Evolutionary conservation across 2,329 filamentous ascomycete genomes (phyloP).

Genomic region (Cercospora beticola): DNA sequence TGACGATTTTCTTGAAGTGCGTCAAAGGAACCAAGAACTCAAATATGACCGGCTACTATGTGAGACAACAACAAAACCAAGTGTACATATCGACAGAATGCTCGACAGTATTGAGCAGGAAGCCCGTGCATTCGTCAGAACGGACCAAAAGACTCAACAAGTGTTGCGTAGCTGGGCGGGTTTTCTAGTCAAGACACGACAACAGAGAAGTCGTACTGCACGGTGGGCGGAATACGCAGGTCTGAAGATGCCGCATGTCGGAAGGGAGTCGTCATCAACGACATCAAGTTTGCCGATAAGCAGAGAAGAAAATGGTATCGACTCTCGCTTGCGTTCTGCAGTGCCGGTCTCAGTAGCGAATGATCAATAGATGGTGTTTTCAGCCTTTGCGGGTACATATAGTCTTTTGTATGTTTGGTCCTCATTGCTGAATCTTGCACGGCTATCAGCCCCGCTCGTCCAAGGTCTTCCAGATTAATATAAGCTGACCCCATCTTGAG

Average conservation of each 20-base stretch:
- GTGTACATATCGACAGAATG: neutral
- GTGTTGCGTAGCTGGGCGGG: neutral
- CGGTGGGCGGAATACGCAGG: neutral
- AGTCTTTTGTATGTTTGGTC: too few relatives aligned
- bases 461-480: too few relatives aligned
- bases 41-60: neutral
- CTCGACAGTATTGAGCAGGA: neutral
- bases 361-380: too few relatives aligned
- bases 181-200: neutral
- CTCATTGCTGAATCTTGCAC: too few relatives aligned
- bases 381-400: too few relatives aligned
- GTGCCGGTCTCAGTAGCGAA: too few relatives aligned
- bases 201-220: neutral
- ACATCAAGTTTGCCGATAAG: too few relatives aligned
- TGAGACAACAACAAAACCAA: neutral
- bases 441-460: too few relatives aligned
- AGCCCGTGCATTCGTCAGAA: neutral
- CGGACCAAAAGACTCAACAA: neutral
- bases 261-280: too few relatives aligned
- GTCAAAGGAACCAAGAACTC: neutral
- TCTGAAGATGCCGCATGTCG: neutral
- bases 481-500: too few relatives aligned
- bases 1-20: neutral
- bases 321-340: too few relatives aligned
- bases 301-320: too few relatives aligned